Conservation (phyloP, 1,284 basidiomycete genomes). For the Rhodotorula glutinis region DNA sequence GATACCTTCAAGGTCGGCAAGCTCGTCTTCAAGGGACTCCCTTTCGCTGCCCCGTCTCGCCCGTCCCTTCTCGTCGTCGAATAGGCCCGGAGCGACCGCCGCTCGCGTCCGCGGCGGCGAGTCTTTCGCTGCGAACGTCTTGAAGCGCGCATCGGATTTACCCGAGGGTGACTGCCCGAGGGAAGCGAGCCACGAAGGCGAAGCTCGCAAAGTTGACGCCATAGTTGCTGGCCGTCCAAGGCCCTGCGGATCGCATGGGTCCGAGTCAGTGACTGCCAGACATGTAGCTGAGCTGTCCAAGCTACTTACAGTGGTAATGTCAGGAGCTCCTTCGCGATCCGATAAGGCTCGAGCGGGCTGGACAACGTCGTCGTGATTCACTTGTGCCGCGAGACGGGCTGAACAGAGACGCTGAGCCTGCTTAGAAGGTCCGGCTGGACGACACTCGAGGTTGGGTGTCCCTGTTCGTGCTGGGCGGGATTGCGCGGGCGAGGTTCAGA, state of each 20-base stretch:
- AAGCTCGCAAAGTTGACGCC: not conserved
- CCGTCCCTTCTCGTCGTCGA: conserved; percentile 1
- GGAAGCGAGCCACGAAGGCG: conserved; percentile 16
- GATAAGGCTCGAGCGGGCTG: too few species aligned
- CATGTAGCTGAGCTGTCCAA: too few species aligned
- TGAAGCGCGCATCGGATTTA: conserved; percentile 6
- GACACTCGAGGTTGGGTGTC: too few species aligned
- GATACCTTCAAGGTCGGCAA: conserved; percentile 14
- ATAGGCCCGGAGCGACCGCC: conserved; percentile 1
- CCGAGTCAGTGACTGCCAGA: too few species aligned
- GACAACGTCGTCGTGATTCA: too few species aligned
- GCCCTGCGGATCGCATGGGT: not conserved
- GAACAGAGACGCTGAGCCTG: too few species aligned
- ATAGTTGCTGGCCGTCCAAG: not conserved
- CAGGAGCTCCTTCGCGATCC: too few species aligned
- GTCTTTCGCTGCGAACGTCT: conserved; percentile 7
- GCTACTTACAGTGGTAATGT: too few species aligned
- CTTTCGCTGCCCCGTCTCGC: not conserved
- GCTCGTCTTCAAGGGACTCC: conserved; percentile 5
- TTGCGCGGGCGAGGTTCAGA: too few species aligned
- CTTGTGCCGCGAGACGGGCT: too few species aligned
- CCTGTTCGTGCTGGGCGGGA: too few species aligned
- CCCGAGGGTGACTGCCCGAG: conserved; percentile 5
- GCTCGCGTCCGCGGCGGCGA: not conserved
- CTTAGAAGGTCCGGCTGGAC: too few species aligned